Percentiles rank a stretch among this genome's conserved stretches.
Evolutionary conservation across 2,329 filamentous ascomycete species (phyloP).

Genomic region (Fusarium pseudograminearum): DNA sequence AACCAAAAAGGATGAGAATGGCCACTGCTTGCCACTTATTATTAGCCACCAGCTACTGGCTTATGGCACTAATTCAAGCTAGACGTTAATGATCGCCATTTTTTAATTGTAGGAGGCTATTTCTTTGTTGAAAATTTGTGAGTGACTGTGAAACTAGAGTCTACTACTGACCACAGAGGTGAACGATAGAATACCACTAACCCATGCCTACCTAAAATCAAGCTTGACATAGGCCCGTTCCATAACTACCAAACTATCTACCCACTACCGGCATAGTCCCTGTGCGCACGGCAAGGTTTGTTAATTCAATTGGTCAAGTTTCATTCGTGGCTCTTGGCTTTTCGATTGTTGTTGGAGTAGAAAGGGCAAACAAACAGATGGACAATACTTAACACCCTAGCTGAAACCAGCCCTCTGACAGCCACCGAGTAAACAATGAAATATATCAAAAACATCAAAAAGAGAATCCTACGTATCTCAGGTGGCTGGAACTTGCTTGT

Average conservation of each 20-base stretch:
- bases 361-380: conserved; percentile 6
- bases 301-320: conserved; percentile 27
- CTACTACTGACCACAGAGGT: neutral
- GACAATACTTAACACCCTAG: conserved; percentile 1
- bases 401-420: neutral
- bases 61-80: conserved; percentile 9
- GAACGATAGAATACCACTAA: neutral
- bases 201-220: neutral
- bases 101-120: conserved; percentile 5
- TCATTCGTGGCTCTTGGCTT: conserved; percentile 9
- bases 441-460: neutral
- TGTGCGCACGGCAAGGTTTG: conserved; percentile 17
- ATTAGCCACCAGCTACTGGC: conserved; percentile 2
- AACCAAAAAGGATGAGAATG: neutral
- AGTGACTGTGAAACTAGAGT: neutral
- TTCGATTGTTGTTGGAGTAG: conserved; percentile 3
- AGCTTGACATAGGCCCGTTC: conserved; percentile 10
- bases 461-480: conserved; percentile 12
- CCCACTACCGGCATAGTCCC: conserved; percentile 9
- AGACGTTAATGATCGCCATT: conserved; percentile 2
- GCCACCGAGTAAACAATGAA: neutral
- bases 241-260: neutral
- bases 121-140: conserved; percentile 4
- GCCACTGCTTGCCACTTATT: conserved; percentile 8
- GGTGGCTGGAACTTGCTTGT: conserved; percentile 22